These are phyloP conservation scores for Colletotrichum horii DNA, from an alignment of 2,329 filamentous ascomycete species.

Conservation along the genomic window DNA sequence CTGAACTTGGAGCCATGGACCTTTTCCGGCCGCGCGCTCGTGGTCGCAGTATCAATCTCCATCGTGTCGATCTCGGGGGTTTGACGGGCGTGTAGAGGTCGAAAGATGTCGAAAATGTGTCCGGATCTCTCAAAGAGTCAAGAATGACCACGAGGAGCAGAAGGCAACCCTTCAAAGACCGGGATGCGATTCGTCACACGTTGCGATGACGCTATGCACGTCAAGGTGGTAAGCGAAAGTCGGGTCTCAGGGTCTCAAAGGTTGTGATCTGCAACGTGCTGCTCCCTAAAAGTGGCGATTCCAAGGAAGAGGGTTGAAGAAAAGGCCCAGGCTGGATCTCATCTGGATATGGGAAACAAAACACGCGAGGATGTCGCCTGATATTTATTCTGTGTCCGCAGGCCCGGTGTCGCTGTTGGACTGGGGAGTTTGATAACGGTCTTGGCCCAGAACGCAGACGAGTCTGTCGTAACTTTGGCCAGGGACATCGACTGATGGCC, in stretches of 20 bases:
- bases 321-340: not conserved
- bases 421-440: conserved; percentile 10
- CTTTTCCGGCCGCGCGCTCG: conserved; percentile 19
- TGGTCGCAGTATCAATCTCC: conserved; percentile 18
- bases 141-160: not conserved
- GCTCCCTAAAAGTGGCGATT: conserved; percentile 2
- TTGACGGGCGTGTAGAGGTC: not conserved
- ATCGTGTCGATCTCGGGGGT: not conserved
- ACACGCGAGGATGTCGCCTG: not conserved
- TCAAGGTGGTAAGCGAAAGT: not conserved
- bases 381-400: conserved; percentile 9
- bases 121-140: not conserved
- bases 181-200: not conserved
- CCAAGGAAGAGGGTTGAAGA: not conserved
- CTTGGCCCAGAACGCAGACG: not conserved
- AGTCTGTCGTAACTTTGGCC: not conserved
- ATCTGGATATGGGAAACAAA: not conserved
- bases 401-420: not conserved
- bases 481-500: conserved; percentile 2
- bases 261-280: conserved; percentile 9
- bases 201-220: conserved; percentile 18
- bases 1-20: conserved; percentile 42
- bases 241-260: not conserved
- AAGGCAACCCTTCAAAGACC: not conserved
- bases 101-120: not conserved